phyloP scores from a whole-genome alignment of 768 basidiomycete genomes.

The Kwoniella dendrophila region DNA sequence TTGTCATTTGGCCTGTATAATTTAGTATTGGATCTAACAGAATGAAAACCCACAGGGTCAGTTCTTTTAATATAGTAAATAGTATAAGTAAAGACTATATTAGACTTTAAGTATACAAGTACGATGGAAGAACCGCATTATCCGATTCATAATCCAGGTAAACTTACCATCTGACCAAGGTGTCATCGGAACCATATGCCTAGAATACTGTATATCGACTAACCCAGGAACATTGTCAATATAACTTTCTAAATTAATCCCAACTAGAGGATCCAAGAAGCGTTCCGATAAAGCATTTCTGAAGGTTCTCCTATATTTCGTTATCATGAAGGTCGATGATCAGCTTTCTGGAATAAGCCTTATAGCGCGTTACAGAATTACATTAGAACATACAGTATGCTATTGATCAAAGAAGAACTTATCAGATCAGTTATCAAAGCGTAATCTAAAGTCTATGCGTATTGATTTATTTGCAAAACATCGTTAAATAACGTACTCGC shows the following conservation, averaged over 20 bases:
- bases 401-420: too few relatives aligned
- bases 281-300: constrained; percentile 17
- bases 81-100: too few relatives aligned
- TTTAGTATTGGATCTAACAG: constrained; percentile 10
- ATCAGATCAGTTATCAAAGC: too few relatives aligned
- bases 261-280: constrained; percentile 16
- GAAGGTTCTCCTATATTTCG: constrained; percentile 6
- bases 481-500: background rate
- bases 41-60: background rate
- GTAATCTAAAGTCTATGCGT: too few relatives aligned
- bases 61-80: too few relatives aligned
- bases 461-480: too few relatives aligned
- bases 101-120: too few relatives aligned
- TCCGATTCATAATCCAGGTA: background rate
- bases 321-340: background rate
- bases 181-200: constrained; percentile 17
- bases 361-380: too few relatives aligned
- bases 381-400: too few relatives aligned
- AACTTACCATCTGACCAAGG: constrained; percentile 19
- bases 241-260: constrained; percentile 14
- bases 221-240: constrained; percentile 6
- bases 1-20: constrained; percentile 13
- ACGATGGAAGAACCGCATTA: background rate
- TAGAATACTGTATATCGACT: constrained; percentile 4
- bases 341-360: too few relatives aligned